A percentile compares a stretch with the other conserved stretches of the same genome.
phyloP scores from a whole-genome alignment of 2,329 filamentous ascomycete species.

The Exophiala bonariae region DNA sequence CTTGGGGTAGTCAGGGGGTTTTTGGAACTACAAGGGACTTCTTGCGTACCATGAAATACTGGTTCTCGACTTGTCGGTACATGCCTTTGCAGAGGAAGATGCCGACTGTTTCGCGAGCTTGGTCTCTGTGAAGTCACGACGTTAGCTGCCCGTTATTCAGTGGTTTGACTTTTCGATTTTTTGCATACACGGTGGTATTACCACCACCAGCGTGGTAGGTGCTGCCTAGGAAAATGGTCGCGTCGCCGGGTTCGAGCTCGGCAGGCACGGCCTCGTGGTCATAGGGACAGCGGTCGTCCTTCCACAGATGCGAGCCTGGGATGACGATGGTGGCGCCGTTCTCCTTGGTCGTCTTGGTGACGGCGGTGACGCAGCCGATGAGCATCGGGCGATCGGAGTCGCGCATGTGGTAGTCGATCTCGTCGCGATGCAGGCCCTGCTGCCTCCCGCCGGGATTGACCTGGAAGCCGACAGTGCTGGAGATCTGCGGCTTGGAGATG shows the following conservation, averaged over 20 bases:
- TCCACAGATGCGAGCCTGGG: constrained; percentile 30
- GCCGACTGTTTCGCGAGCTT: constrained; percentile 17
- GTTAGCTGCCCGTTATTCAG: background rate
- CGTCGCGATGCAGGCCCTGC: constrained; percentile 31
- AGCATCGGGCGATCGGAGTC: constrained; percentile 37
- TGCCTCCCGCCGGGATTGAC: constrained; percentile 27
- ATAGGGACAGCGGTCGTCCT: constrained; percentile 7
- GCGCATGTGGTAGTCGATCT: constrained; percentile 33
- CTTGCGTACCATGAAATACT: constrained; percentile 27
- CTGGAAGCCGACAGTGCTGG: constrained; percentile 33
- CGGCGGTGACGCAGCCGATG: constrained; percentile 38
- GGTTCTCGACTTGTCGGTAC: constrained; percentile 29
- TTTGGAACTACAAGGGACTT: too few relatives aligned
- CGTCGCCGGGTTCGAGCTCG: constrained; percentile 36
- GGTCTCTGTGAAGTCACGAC: background rate
- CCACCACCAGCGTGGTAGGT: constrained; percentile 36
- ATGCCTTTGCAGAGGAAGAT: constrained; percentile 17
- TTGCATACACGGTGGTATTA: constrained; percentile 27
- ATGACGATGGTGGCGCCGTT: constrained; percentile 34
- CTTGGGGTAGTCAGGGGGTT: too few relatives aligned
- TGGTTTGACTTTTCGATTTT: background rate
- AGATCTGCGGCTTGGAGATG: constrained; percentile 28
- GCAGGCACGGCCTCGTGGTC: constrained; percentile 27
- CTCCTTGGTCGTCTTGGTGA: constrained; percentile 23
- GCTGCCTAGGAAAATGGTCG: constrained; percentile 36